A percentile compares a stretch with the other conserved stretches of the same genome.
Conservation (phyloP, 768 basidiomycete genomes). For the Amyloporia xantha region DNA sequence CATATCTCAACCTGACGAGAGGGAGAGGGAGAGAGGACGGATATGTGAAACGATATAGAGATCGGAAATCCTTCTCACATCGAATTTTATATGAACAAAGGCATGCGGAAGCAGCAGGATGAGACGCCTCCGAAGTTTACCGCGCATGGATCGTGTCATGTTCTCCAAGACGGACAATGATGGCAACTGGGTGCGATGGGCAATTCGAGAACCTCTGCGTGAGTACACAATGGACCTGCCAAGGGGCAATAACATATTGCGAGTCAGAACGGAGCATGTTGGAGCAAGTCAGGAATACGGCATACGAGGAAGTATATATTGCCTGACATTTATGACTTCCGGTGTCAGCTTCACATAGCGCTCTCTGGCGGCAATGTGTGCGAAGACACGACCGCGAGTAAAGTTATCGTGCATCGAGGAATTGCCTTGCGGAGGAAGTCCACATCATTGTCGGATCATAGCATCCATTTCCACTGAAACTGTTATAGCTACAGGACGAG, state of each 20-base stretch:
- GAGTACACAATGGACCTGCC: not conserved
- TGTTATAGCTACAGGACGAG: too few species aligned
- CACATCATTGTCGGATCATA: too few species aligned
- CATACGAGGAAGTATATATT: too few species aligned
- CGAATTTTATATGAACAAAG: not conserved
- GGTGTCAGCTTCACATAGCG: too few species aligned
- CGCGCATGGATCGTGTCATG: not conserved
- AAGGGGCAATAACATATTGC: not conserved
- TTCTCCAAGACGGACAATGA: not conserved
- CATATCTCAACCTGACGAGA: constrained; percentile 24
- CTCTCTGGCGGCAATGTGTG: too few species aligned
- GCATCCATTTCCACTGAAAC: too few species aligned
- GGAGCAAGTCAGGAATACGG: too few species aligned
- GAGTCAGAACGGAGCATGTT: not conserved
- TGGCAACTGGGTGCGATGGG: constrained; percentile 1
- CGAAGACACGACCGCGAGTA: too few species aligned
- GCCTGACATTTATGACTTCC: too few species aligned
- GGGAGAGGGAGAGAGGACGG: not conserved
- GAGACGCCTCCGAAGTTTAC: constrained; percentile 3
- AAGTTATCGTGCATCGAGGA: too few species aligned
- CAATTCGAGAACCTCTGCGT: constrained; percentile 3
- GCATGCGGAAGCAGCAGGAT: constrained; percentile 3
- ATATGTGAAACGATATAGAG: not conserved
- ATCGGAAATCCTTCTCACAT: too few species aligned
- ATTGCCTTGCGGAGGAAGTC: too few species aligned